A percentile compares a stretch with the other conserved stretches of the same genome.
These are phyloP conservation scores for Cryomyces minteri DNA, from an alignment of 495 filamentous ascomycete genomes.

Conservation along the genomic window DNA sequence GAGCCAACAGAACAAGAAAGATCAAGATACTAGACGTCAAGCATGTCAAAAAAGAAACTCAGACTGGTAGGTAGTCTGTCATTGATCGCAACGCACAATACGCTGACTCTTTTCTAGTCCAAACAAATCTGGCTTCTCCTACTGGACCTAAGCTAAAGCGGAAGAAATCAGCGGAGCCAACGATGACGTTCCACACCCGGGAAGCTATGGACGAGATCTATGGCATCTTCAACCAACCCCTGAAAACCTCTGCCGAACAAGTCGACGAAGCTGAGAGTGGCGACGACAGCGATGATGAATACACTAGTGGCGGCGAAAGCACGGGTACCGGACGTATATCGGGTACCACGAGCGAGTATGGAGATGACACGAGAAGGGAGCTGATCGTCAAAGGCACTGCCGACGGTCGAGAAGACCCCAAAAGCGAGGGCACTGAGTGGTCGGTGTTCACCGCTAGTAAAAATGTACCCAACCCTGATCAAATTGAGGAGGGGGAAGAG, in stretches of 20 bases:
- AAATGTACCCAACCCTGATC: constrained; percentile 31
- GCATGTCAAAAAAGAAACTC: constrained; percentile 45
- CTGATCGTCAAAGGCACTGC: constrained; percentile 22
- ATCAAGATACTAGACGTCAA: constrained; percentile 63
- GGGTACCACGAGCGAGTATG: constrained; percentile 39
- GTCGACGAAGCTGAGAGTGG: constrained; percentile 23
- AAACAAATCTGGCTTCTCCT: constrained; percentile 81
- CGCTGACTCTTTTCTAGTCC: constrained; percentile 34
- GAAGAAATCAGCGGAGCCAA: constrained; percentile 64
- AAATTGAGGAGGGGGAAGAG: constrained; percentile 16
- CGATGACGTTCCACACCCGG: constrained; percentile 91
- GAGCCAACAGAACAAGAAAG: constrained; percentile 31
- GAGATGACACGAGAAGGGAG: constrained; percentile 37
- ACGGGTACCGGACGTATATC: constrained; percentile 55
- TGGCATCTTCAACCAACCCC: constrained; percentile 83
- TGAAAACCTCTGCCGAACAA: constrained; percentile 31
- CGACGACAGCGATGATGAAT: constrained; percentile 45
- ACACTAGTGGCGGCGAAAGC: constrained; percentile 66
- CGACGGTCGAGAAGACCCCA: constrained; percentile 27
- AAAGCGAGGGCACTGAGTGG: constrained; percentile 55
- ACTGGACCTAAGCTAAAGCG: constrained; percentile 54
- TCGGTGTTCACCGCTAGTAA: constrained; percentile 65
- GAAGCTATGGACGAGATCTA: constrained; percentile 96
- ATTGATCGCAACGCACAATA: background rate
- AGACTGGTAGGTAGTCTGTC: constrained; percentile 46